Conservation (phyloP, 2,329 filamentous ascomycete species). For the Epichloe typhina region DNA sequence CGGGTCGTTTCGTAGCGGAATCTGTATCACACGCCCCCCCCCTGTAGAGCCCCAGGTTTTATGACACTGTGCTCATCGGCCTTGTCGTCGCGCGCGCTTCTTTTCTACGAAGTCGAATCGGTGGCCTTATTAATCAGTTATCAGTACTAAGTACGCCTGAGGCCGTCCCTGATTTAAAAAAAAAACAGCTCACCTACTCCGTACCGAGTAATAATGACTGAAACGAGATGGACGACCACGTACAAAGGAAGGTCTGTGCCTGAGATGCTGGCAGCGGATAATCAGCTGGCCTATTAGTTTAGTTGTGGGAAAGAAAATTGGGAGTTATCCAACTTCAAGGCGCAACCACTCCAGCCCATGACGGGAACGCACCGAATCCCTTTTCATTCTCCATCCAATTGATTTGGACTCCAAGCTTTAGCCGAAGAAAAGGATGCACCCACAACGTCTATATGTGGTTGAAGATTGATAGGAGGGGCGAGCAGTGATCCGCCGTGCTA, state of each 20-base stretch:
- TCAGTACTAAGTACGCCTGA: neutral
- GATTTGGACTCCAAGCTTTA: neutral
- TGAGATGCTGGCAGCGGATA: too few relatives aligned
- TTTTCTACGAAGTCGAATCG: neutral
- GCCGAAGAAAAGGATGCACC: neutral
- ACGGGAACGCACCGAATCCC: neutral
- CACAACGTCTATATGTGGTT: too few relatives aligned
- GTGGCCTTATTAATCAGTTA: too few relatives aligned
- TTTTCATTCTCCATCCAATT: neutral
- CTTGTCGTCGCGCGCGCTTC: neutral
- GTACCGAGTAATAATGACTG: too few relatives aligned
- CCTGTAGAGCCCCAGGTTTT: neutral
- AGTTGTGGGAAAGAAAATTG: too few relatives aligned
- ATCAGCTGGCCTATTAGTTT: too few relatives aligned
- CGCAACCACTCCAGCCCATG: too few relatives aligned
- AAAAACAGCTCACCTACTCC: neutral
- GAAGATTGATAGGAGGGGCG: neutral
- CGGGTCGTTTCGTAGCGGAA: neutral
- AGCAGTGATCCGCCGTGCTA: neutral
- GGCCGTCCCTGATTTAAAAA: neutral
- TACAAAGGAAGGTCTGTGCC: too few relatives aligned
- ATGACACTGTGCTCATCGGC: neutral
- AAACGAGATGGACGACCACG: too few relatives aligned
- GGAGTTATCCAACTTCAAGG: neutral
- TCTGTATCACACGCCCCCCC: neutral